Base-by-base conservation (phyloP, 768 basidiomycete species). In the Gloeophyllum trabeum region DNA sequence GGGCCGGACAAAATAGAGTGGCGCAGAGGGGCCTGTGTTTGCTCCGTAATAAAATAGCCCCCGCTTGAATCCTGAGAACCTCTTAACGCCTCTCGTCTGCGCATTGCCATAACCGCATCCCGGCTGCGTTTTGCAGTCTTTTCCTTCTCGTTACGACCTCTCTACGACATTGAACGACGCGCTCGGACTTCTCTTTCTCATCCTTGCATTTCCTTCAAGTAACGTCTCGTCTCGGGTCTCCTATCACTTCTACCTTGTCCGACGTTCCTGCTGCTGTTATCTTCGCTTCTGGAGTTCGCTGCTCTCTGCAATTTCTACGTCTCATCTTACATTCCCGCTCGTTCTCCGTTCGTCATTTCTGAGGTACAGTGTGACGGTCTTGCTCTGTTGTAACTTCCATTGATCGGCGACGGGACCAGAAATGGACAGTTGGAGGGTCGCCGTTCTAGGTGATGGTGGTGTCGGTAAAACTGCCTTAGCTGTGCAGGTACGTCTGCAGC, bases 401-500 rank as follows among this genome's bases (percentile, higher is more conserved):
- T 44, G n/a, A 20, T 44, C 16, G 24, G 32, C 44, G 39, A 30
- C 10, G 41, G 25, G 38, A 48, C 39, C 48, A 70, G 66, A 71
- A 62, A 90, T 91, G 88, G 88, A 91, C 69, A 83, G 81, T 61
- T 91, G 88, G 88, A 83, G 90, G 71, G 84, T 96, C 53, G 90
- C 92, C 48, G 89, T 96, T 51, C 75, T 96, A 45, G 92, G 92
- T 50, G 92, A 97, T 66, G 92, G 92, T 64, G 92, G 92, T 66
- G 92, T 97, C 38, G 92, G 92, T 44, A 97, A 97, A 72, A 96
- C 92, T 45, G 92, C 92, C 28, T 64, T 97, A 55, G 91, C 92
- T 50, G 91, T 96, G 36, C 92, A 96, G 73, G 91, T 88, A 53
- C 46, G 82, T 66, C 28, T 32, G 28, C 10, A 32, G 10, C 10